Percentiles rank a stretch among this genome's conserved stretches.
Evolutionary conservation across 371 early-diverging fungal genomes (phyloP).

Genomic region (Mucor velutinosus): DNA sequence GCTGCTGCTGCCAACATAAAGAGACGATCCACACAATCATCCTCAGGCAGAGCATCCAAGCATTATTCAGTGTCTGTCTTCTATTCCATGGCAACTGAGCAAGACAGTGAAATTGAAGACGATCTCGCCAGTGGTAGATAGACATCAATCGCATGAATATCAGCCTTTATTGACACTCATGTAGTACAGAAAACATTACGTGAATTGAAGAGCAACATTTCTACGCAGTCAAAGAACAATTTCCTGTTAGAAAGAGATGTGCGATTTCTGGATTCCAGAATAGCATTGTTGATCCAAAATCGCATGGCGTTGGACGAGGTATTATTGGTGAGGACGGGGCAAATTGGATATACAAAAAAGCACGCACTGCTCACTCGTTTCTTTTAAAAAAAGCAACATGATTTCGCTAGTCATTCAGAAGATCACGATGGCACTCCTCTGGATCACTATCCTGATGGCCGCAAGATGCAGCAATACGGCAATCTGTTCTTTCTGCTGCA

Average conservation of each 20-base stretch:
- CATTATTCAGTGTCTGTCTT: conserved; percentile 90
- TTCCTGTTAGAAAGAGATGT: conserved; percentile 94
- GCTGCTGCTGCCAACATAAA: conserved; percentile 50
- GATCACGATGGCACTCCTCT: conserved; percentile 72
- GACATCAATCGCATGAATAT: neutral
- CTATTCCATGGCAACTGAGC: conserved; percentile 95
- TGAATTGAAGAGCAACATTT: conserved; percentile 88
- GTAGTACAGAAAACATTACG: conserved; percentile 83
- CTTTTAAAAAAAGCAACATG: conserved; percentile 61
- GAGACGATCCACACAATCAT: conserved; percentile 36
- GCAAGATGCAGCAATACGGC: conserved; percentile 85
- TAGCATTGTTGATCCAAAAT: conserved; percentile 93
- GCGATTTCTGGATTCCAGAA: conserved; percentile 90
- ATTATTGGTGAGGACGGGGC: neutral
- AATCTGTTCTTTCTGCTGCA: conserved; percentile 94
- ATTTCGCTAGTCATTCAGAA: conserved; percentile 75
- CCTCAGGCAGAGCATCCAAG: conserved; percentile 49
- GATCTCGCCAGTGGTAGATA: conserved; percentile 75
- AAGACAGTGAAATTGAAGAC: conserved; percentile 94
- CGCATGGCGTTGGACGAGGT: conserved; percentile 88
- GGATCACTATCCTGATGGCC: conserved; percentile 79
- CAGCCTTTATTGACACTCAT: neutral
- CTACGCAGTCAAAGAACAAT: conserved; percentile 93
- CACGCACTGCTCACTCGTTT: neutral
- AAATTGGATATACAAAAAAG: neutral